A percentile compares a stretch with the other conserved stretches of the same genome.
Evolutionary conservation across 495 filamentous ascomycete species (phyloP).

Genomic region (Sphaerosporella brunnea): DNA sequence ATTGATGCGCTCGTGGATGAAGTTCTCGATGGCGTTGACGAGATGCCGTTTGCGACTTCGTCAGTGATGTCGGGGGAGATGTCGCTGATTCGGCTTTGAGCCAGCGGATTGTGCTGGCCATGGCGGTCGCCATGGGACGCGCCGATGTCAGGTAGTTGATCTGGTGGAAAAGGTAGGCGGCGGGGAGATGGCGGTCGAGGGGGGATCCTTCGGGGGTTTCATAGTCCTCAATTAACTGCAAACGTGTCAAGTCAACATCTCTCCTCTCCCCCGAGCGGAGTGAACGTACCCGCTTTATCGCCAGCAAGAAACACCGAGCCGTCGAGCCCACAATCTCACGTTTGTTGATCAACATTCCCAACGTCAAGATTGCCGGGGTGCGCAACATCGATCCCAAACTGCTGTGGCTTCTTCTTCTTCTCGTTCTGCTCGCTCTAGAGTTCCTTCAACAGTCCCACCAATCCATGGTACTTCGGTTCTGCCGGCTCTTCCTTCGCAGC

Average conservation of each 20-base stretch:
- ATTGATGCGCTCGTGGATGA: conserved; percentile 77
- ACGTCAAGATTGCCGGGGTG: conserved; percentile 64
- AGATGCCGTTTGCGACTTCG: conserved; percentile 57
- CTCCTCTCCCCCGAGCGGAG: too few species aligned
- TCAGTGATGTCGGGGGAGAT: conserved; percentile 72
- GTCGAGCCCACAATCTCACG: conserved; percentile 83
- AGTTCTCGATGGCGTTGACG: conserved; percentile 64
- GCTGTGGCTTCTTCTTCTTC: conserved; percentile 59
- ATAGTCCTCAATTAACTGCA: conserved; percentile 75
- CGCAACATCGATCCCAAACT: conserved; percentile 54
- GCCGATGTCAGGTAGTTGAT: conserved; percentile 87
- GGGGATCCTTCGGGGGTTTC: conserved; percentile 68
- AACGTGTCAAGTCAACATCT: not conserved
- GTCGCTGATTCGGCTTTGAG: conserved; percentile 75
- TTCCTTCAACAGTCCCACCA: conserved; percentile 30
- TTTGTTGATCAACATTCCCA: conserved; percentile 78
- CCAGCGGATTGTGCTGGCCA: conserved; percentile 90
- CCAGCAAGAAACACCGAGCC: conserved; percentile 68
- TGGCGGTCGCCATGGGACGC: conserved; percentile 76
- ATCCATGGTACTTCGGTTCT: conserved; percentile 30
- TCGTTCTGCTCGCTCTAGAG: conserved; percentile 41
- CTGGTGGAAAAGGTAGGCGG: conserved; percentile 80
- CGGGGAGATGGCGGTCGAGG: conserved; percentile 73
- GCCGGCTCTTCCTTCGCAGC: conserved; percentile 21
- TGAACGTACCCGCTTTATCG: conserved; percentile 61